phyloP scores from a whole-genome alignment of 2,329 filamentous ascomycete genomes.

The Aspergillus uvarum region DNA sequence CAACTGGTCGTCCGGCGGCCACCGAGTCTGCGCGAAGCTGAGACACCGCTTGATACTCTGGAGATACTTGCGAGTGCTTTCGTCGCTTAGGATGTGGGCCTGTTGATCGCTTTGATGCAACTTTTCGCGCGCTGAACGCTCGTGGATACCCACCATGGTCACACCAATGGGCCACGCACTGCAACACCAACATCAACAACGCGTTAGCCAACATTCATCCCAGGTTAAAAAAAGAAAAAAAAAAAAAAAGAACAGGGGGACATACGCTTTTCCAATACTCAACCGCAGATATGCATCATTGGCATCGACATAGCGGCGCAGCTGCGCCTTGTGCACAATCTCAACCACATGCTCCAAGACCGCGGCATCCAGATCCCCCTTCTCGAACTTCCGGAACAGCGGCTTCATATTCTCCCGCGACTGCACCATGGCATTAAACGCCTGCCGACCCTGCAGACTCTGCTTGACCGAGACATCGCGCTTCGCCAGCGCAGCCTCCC shows the following conservation, averaged over 20 bases:
- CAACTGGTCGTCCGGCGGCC: slow-evolving; percentile 87
- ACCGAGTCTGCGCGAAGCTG: slow-evolving; percentile 94
- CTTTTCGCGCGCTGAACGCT: slow-evolving; percentile 92
- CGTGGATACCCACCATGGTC: slow-evolving; percentile 99
- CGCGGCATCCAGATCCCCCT: slow-evolving; percentile 72
- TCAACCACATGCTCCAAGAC: slow-evolving; percentile 82
- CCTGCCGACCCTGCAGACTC: slow-evolving; percentile 76
- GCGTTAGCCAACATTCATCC: slow-evolving; percentile 14
- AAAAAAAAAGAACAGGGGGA: slow-evolving; percentile 14
- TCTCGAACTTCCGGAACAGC: slow-evolving; percentile 86
- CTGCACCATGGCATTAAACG: slow-evolving; percentile 80
- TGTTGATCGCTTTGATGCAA: slow-evolving; percentile 75
- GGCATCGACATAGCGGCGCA: slow-evolving; percentile 88
- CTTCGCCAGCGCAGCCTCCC: slow-evolving; percentile 71
- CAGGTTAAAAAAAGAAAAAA: background rate
- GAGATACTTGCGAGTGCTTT: slow-evolving; percentile 90
- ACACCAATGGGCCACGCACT: slow-evolving; percentile 96
- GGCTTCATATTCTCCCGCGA: slow-evolving; percentile 85
- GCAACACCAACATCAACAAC: background rate
- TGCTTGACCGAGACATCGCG: slow-evolving; percentile 60
- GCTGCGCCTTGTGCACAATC: slow-evolving; percentile 87
- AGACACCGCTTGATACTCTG: slow-evolving; percentile 97
- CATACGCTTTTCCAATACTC: slow-evolving; percentile 83
- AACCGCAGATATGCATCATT: slow-evolving; percentile 92
- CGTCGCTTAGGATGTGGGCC: slow-evolving; percentile 96